A percentile compares a stretch with the other conserved stretches of the same genome.
These are phyloP conservation scores for Sphaerostilbella broomeana DNA, from an alignment of 2,329 filamentous ascomycete genomes.

Conservation along the genomic window DNA sequence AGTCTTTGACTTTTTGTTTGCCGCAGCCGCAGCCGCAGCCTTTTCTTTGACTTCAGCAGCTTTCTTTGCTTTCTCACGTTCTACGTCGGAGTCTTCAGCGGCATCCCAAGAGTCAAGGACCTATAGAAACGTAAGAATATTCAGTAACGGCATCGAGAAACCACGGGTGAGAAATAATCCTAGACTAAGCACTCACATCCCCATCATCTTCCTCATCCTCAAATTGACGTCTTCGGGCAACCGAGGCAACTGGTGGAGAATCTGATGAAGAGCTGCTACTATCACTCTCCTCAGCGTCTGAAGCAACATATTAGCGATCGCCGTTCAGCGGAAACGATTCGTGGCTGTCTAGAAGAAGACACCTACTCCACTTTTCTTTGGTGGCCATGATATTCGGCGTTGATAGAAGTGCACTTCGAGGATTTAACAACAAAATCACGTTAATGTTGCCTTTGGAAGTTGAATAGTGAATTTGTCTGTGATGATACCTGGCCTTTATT, in stretches of 20 bases:
- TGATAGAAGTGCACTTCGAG: background rate
- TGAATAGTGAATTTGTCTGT: no score
- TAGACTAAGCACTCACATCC: conserved; percentile 52
- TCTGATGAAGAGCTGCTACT: conserved; percentile 29
- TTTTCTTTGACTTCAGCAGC: conserved; percentile 81
- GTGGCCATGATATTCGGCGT: conserved; percentile 35
- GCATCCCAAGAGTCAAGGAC: conserved; percentile 96
- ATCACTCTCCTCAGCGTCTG: conserved; percentile 33
- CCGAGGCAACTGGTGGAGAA: conserved; percentile 34
- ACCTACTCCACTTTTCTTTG: conserved; percentile 39
- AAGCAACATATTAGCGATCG: no score
- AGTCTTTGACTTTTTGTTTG: conserved; percentile 83
- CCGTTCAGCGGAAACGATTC: background rate
- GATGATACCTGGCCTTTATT: no score
- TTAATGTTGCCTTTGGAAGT: no score
- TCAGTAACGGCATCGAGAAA: background rate
- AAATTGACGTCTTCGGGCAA: conserved; percentile 55
- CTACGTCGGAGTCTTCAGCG: conserved; percentile 91
- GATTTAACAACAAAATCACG: background rate
- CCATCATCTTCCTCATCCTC: conserved; percentile 85
- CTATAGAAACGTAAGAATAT: conserved; percentile 36
- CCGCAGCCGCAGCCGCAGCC: conserved; percentile 79
- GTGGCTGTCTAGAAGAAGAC: background rate
- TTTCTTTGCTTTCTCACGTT: conserved; percentile 91
- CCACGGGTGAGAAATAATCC: background rate